These are phyloP conservation scores for Ophiostoma fasciatum DNA, from an alignment of 2,329 filamentous ascomycete species.

Conservation along the genomic window DNA sequence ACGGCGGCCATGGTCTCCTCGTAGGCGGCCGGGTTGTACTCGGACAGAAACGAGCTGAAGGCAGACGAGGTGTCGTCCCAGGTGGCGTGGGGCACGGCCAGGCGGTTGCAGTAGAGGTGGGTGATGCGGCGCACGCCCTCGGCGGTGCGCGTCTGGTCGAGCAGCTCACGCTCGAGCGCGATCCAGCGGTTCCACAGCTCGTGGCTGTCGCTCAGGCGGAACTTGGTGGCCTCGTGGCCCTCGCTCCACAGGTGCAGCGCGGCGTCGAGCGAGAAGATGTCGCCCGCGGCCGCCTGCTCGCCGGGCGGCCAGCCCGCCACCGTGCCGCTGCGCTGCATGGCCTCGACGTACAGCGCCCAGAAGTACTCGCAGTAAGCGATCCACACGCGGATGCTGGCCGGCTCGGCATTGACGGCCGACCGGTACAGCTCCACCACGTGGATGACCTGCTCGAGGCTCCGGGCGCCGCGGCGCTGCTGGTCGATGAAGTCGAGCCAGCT, in stretches of 20 bases:
- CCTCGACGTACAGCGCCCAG: constrained; percentile 52
- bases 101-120: constrained; percentile 53
- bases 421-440: constrained; percentile 58
- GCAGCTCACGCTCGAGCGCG: constrained; percentile 53
- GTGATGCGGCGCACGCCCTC: constrained; percentile 50
- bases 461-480: constrained; percentile 48
- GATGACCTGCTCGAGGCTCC: constrained; percentile 51
- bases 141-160: constrained; percentile 39
- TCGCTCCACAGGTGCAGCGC: constrained; percentile 57
- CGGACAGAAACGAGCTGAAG: constrained; percentile 61
- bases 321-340: constrained; percentile 36
- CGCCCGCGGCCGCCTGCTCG: constrained; percentile 52
- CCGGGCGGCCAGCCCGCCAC: constrained; percentile 47
- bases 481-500: constrained; percentile 65
- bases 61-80: constrained; percentile 63
- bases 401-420: constrained; percentile 54
- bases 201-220: constrained; percentile 63
- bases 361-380: constrained; percentile 66
- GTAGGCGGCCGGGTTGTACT: constrained; percentile 55
- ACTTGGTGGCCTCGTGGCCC: constrained; percentile 56
- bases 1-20: constrained; percentile 58
- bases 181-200: constrained; percentile 68
- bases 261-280: constrained; percentile 54
- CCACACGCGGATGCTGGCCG: constrained; percentile 61
- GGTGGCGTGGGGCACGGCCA: constrained; percentile 56